These are phyloP conservation scores for Pichia terricola DNA, from an alignment of 1,139 yeast genomes.

Conservation along the genomic window DNA sequence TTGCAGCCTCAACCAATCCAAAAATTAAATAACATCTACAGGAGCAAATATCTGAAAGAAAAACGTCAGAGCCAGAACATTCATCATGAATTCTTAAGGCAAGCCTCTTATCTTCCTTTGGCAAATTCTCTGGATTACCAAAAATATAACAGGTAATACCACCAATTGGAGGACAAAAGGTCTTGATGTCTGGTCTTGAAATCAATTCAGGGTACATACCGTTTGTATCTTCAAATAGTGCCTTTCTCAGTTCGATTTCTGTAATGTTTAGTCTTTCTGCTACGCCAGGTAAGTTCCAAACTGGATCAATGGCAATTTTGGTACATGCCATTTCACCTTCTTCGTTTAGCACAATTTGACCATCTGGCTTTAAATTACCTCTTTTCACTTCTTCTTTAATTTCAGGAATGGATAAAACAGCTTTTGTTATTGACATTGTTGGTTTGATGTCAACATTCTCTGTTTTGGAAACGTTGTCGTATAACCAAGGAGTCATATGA, in stretches of 20 bases:
- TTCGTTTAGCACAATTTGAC: slow-evolving; percentile 43
- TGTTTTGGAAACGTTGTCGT: slow-evolving; percentile 30
- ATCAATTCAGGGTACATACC: slow-evolving; percentile 58
- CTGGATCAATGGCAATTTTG: slow-evolving; percentile 57
- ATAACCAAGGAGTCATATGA: slow-evolving; percentile 51
- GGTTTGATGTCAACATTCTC: slow-evolving; percentile 47
- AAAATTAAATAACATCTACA: slow-evolving; percentile 55
- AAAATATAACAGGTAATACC: slow-evolving; percentile 54
- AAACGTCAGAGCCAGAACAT: slow-evolving; percentile 59
- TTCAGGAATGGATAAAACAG: slow-evolving; percentile 48
- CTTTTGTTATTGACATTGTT: slow-evolving; percentile 53
- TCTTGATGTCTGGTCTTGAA: slow-evolving; percentile 53
- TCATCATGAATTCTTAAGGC: slow-evolving; percentile 56
- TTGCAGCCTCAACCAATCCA: slow-evolving; percentile 55
- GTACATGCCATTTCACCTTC: slow-evolving; percentile 51
- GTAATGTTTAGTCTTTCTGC: slow-evolving; percentile 49
- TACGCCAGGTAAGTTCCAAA: slow-evolving; percentile 57
- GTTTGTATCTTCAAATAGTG: slow-evolving; percentile 53
- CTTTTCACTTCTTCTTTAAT: slow-evolving; percentile 41
- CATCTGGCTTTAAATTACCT: slow-evolving; percentile 46
- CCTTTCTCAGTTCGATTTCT: slow-evolving; percentile 45
- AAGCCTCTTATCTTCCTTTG: slow-evolving; percentile 37
- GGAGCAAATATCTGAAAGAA: slow-evolving; percentile 55
- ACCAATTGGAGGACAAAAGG: slow-evolving; percentile 55
- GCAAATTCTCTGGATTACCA: slow-evolving; percentile 44